A percentile compares a stretch with the other conserved stretches of the same genome.
Conservation (phyloP, 768 basidiomycete genomes). For the Clitopilus passeckerianus region DNA sequence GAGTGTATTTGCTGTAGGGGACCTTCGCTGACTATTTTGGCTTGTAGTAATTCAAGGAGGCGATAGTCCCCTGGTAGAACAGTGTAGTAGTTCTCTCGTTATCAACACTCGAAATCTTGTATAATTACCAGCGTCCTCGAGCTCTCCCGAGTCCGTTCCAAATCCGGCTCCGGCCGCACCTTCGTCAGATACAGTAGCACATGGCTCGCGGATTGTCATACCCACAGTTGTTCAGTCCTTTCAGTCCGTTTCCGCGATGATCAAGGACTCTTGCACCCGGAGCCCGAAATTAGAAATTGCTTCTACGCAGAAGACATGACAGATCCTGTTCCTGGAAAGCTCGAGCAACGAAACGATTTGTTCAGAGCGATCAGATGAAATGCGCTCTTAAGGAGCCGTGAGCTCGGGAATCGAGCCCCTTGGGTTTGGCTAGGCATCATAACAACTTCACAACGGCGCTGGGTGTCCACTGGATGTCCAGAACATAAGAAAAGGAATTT, state of each 20-base stretch:
- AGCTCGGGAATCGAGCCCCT: background rate
- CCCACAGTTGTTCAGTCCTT: background rate
- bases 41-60: no score
- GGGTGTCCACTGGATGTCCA: background rate
- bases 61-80: no score
- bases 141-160: no score
- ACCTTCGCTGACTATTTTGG: no score
- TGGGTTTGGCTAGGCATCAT: no score
- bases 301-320: background rate
- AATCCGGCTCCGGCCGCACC: no score
- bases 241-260: background rate
- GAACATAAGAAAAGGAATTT: background rate
- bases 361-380: background rate
- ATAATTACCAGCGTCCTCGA: no score
- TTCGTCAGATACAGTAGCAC: background rate
- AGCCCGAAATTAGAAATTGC: background rate
- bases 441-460: no score
- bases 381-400: background rate
- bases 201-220: background rate
- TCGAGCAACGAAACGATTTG: background rate
- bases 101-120: no score
- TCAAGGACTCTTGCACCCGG: background rate
- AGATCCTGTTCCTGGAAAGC: background rate
- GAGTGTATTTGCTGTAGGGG: no score
- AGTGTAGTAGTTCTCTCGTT: no score